Evolutionary conservation across 1,284 basidiomycete species (phyloP).

Genomic region (Fomitiporia mediterranea): DNA sequence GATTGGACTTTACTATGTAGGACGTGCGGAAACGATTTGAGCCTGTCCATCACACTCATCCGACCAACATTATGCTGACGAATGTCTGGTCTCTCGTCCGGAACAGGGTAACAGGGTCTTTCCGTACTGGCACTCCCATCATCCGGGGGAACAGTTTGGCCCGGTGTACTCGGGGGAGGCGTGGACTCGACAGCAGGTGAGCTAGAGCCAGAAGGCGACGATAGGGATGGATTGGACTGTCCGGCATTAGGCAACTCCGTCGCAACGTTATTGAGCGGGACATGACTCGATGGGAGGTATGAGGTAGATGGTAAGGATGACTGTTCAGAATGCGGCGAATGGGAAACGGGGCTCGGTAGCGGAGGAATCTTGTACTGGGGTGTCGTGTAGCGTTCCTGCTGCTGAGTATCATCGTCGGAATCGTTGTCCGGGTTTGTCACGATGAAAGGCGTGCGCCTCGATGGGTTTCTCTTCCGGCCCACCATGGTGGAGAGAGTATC

Average conservation of each 20-base stretch:
- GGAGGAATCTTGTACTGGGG: constrained; percentile 7
- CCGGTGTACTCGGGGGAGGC: constrained; percentile 63
- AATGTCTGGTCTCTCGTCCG: constrained; percentile 15
- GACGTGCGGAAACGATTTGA: constrained; percentile 6
- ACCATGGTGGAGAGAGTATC: constrained; percentile 9
- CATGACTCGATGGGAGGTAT: constrained; percentile 12
- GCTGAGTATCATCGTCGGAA: constrained; percentile 20
- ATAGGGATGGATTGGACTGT: constrained; percentile 37
- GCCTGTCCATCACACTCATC: constrained; percentile 16
- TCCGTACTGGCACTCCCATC: constrained; percentile 35
- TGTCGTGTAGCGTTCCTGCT: not conserved
- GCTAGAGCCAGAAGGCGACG: constrained; percentile 61
- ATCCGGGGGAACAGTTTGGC: constrained; percentile 39
- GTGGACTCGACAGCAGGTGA: constrained; percentile 56
- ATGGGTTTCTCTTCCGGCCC: constrained; percentile 12
- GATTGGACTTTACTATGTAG: not conserved
- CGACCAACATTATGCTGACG: constrained; percentile 13
- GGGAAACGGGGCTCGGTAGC: constrained; percentile 16
- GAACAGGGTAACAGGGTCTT: constrained; percentile 31
- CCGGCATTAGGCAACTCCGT: not conserved
- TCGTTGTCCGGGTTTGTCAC: constrained; percentile 22
- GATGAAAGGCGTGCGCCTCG: constrained; percentile 17
- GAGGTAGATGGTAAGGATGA: constrained; percentile 14
- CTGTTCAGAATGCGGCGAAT: constrained; percentile 19
- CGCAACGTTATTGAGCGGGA: constrained; percentile 12